phyloP scores from a whole-genome alignment of 108 stramenopile species.

The Fistulifera pelliculosa region DNA sequence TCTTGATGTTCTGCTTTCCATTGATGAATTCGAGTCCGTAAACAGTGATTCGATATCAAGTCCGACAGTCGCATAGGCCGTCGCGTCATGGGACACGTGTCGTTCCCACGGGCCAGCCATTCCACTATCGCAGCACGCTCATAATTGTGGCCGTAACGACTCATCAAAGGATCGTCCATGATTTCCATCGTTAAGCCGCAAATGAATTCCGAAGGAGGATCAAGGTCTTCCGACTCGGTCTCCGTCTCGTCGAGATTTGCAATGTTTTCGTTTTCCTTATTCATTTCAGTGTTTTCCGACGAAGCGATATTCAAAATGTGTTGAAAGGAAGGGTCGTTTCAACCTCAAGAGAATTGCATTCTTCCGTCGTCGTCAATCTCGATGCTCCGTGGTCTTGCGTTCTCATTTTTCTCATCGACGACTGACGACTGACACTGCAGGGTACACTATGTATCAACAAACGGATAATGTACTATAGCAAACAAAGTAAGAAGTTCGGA shows the following conservation, averaged over 20 bases:
- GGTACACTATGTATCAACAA: too few species aligned
- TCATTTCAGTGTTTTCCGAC: too few species aligned
- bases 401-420: too few species aligned
- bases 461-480: too few species aligned
- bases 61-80: constrained; percentile 14
- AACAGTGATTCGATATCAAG: constrained; percentile 17
- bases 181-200: constrained; percentile 36
- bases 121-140: constrained; percentile 31
- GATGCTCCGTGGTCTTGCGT: too few species aligned
- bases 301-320: too few species aligned
- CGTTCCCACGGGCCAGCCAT: constrained; percentile 21
- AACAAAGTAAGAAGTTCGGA: too few species aligned
- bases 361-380: too few species aligned
- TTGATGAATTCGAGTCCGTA: constrained; percentile 16
- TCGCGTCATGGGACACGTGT: constrained; percentile 27
- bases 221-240: background rate
- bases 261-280: too few species aligned
- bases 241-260: background rate
- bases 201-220: constrained; percentile 20
- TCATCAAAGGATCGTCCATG: constrained; percentile 27
- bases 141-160: constrained; percentile 19
- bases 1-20: constrained; percentile 23
- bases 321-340: too few species aligned
- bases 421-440: too few species aligned
- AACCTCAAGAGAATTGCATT: too few species aligned